Conservation (phyloP, 148 eudicot species). For the Rhododendron henanense region DNA sequence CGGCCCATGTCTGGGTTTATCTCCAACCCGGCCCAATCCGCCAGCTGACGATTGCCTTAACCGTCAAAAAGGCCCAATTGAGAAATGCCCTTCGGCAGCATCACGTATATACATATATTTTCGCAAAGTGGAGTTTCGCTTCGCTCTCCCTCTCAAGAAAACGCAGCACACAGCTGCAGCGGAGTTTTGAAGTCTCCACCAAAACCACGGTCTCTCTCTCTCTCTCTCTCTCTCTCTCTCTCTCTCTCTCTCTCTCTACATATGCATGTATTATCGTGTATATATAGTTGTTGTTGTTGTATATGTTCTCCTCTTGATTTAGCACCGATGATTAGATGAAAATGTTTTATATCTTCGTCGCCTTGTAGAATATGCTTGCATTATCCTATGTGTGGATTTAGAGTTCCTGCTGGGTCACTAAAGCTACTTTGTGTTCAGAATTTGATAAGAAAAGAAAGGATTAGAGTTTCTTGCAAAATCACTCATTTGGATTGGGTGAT, state of each 20-base stretch:
- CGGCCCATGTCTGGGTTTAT: background rate
- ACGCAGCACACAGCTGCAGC: constrained; percentile 5
- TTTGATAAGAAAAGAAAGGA: too few relatives aligned
- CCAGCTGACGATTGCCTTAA: background rate
- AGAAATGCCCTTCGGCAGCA: background rate
- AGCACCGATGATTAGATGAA: background rate
- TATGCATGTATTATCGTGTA: background rate
- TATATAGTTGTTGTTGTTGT: too few relatives aligned
- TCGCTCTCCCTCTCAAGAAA: background rate
- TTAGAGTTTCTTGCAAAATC: too few relatives aligned
- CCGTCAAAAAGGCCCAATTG: background rate
- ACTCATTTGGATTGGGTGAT: too few relatives aligned
- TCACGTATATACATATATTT: background rate
- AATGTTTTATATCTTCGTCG: too few relatives aligned
- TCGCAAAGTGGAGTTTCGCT: background rate
- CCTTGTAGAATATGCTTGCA: too few relatives aligned
- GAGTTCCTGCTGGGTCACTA: background rate
- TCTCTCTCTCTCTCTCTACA: background rate
- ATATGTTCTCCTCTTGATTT: background rate
- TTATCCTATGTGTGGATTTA: background rate
- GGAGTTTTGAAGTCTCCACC: background rate
- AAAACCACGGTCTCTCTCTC: background rate
- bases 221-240: background rate
- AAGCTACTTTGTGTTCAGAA: too few relatives aligned
- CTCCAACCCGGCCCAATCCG: background rate